phyloP scores from a whole-genome alignment of 768 basidiomycete genomes.

The Rhodocollybia butyracea region DNA sequence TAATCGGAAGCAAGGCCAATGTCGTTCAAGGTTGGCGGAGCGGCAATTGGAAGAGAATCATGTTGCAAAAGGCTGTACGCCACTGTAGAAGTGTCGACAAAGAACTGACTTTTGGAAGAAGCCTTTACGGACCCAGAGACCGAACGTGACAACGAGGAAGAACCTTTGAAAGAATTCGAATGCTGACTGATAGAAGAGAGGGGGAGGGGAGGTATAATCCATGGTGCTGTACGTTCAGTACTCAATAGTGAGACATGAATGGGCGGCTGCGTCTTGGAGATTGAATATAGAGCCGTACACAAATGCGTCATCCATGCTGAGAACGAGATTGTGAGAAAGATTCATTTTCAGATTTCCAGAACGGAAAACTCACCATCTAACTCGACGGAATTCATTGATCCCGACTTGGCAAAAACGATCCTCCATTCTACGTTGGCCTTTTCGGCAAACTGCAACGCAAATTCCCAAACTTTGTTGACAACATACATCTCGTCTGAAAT shows the following conservation, averaged over 20 bases:
- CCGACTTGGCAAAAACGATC: conserved; percentile 68
- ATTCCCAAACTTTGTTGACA: conserved; percentile 66
- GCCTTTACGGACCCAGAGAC: conserved; percentile 18
- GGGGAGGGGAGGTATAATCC: conserved; percentile 48
- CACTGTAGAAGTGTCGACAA: conserved; percentile 45
- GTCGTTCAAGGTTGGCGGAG: conserved; percentile 28
- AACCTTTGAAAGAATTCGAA: conserved; percentile 25
- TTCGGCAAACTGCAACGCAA: conserved; percentile 57
- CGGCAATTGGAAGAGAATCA: conserved; percentile 37
- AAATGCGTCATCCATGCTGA: conserved; percentile 69
- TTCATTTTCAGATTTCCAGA: conserved; percentile 5
- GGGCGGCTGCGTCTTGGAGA: conserved; percentile 20
- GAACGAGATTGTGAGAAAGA: conserved; percentile 8
- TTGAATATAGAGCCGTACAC: conserved; percentile 28
- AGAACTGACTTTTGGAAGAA: conserved; percentile 20
- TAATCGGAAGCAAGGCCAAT: conserved; percentile 33
- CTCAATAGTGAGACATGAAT: conserved; percentile 60
- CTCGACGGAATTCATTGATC: conserved; percentile 55
- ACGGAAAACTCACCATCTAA: conserved; percentile 52
- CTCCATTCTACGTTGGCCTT: conserved; percentile 79
- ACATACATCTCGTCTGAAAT: conserved; percentile 43
- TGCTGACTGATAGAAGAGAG: conserved; percentile 1
- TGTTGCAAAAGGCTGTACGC: conserved; percentile 44
- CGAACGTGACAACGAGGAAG: conserved; percentile 24
- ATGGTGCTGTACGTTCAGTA: conserved; percentile 56